Conservation (phyloP, 164 flowering plant species). For the Tetrastigma voinierianum region DNA sequence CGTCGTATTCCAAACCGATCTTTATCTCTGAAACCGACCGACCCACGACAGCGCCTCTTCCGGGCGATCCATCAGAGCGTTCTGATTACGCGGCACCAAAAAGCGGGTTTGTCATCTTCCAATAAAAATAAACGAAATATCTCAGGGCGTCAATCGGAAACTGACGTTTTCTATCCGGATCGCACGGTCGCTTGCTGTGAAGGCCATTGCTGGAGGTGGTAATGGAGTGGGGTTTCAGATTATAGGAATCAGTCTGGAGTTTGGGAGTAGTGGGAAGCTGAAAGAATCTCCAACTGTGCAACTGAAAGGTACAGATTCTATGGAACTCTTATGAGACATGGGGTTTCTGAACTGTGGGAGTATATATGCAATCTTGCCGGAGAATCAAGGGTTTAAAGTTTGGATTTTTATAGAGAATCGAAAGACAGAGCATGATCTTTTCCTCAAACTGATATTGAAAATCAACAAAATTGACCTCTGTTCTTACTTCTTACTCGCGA, state of each 20-base stretch:
- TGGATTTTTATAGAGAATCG: too few species aligned
- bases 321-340: constrained; percentile 58
- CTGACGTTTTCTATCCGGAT: constrained; percentile 59
- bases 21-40: constrained; percentile 78
- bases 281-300: constrained; percentile 79
- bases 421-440: too few species aligned
- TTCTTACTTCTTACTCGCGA: too few species aligned
- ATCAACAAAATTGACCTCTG: too few species aligned
- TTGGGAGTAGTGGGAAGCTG: constrained; percentile 34
- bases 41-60: constrained; percentile 73
- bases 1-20: constrained; percentile 70
- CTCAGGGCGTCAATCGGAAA: constrained; percentile 45
- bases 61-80: constrained; percentile 45
- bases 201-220: constrained; percentile 14
- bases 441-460: too few species aligned
- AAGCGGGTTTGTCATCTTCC: constrained; percentile 48
- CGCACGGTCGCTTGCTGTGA: constrained; percentile 65
- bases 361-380: too few species aligned
- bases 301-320: constrained; percentile 73
- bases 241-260: constrained; percentile 29
- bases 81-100: constrained; percentile 17
- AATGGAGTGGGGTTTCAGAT: constrained; percentile 21
- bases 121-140: constrained; percentile 61
- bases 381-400: too few species aligned
- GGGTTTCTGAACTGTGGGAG: background rate